Evolutionary conservation across 371 early-diverging fungal species (phyloP).

Genomic region (Rhizomucor pusillus): DNA sequence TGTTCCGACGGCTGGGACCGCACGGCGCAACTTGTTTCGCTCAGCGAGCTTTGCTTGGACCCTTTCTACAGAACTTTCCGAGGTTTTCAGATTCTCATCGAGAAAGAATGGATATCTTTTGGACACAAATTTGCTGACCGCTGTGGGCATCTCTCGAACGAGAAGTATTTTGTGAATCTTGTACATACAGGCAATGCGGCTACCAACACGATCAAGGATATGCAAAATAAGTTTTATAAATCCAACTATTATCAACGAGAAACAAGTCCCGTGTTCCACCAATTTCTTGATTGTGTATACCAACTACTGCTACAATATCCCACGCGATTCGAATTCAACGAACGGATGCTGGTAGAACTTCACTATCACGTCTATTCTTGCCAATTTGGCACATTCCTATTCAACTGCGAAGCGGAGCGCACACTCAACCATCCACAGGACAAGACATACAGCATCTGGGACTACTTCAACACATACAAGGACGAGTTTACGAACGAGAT

Average conservation of each 20-base stretch:
- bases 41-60: constrained; percentile 90
- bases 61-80: constrained; percentile 92
- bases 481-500: constrained; percentile 50
- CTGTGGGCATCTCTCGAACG: constrained; percentile 84
- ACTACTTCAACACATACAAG: constrained; percentile 63
- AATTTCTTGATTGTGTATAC: constrained; percentile 93
- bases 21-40: constrained; percentile 89
- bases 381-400: constrained; percentile 92
- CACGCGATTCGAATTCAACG: constrained; percentile 90
- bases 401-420: constrained; percentile 85
- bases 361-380: constrained; percentile 86
- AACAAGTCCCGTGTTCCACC: constrained; percentile 92
- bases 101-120: constrained; percentile 96
- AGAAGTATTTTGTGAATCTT: constrained; percentile 62
- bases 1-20: constrained; percentile 99
- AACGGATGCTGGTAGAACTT: constrained; percentile 73
- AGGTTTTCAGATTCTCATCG: constrained; percentile 88
- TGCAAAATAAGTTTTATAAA: constrained; percentile 70
- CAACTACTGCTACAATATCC: constrained; percentile 89
- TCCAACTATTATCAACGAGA: constrained; percentile 66
- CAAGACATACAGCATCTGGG: constrained; percentile 79
- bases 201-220: constrained; percentile 67
- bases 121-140: constrained; percentile 95
- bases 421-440: constrained; percentile 29
- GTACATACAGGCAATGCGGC: constrained; percentile 52